These are phyloP conservation scores for Ceratobasidium sp. DNA, from an alignment of 1,284 basidiomycete species.

Conservation along the genomic window DNA sequence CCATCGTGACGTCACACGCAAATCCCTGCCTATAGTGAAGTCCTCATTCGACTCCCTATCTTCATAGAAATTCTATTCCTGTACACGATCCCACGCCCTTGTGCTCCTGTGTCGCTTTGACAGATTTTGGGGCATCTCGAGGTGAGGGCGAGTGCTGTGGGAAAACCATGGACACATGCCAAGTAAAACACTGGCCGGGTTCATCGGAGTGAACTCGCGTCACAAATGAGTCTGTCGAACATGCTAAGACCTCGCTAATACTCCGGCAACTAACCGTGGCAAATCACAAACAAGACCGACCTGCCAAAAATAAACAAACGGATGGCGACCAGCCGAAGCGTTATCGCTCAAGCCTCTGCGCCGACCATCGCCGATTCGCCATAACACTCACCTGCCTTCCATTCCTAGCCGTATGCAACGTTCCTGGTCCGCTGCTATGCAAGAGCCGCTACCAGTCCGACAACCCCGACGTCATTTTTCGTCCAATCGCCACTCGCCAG, in stretches of 20 bases:
- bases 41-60: not conserved
- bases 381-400: not conserved
- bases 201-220: too few relatives aligned
- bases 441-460: not conserved
- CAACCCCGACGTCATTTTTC: not conserved
- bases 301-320: constrained; percentile 1
- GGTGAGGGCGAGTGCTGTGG: not conserved
- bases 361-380: constrained; percentile 34
- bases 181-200: not conserved
- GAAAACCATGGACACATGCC: not conserved
- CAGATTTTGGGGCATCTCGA: not conserved
- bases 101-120: not conserved
- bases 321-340: constrained; percentile 8
- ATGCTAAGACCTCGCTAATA: not conserved
- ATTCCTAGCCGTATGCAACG: not conserved
- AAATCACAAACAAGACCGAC: constrained; percentile 3
- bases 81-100: not conserved
- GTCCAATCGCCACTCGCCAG: not conserved
- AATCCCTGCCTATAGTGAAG: not conserved
- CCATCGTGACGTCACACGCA: not conserved
- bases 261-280: not conserved
- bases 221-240: too few relatives aligned
- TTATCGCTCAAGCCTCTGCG: constrained; percentile 25
- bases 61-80: not conserved
- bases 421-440: not conserved